Percentiles rank a stretch among this genome's conserved stretches.
Conservation (phyloP, 1,284 basidiomycete genomes). For the Pseudozyma pruni region DNA sequence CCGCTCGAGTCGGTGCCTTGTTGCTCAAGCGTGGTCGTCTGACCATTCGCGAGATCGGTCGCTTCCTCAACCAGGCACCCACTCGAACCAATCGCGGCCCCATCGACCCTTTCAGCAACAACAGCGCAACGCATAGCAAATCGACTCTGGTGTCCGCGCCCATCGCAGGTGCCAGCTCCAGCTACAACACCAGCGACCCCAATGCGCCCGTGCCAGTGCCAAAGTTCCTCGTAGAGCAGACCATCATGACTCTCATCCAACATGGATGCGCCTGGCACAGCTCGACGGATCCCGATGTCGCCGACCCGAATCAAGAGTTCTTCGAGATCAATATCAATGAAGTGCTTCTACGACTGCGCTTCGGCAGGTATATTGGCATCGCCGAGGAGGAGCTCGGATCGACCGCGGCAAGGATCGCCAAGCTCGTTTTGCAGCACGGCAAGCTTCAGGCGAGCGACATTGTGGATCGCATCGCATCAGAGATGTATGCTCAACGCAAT, state of each 20-base stretch:
- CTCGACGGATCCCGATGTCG: slow-evolving; percentile 39
- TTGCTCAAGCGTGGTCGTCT: slow-evolving; percentile 87
- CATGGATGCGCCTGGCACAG: slow-evolving; percentile 76
- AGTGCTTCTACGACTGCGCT: slow-evolving; percentile 65
- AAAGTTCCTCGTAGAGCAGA: slow-evolving; percentile 76
- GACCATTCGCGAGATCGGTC: slow-evolving; percentile 72
- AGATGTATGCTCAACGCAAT: slow-evolving; percentile 18
- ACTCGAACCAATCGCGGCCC: slow-evolving; percentile 38
- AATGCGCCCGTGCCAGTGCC: slow-evolving; percentile 74
- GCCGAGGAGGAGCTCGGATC: slow-evolving; percentile 76
- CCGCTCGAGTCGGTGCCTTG: slow-evolving; percentile 78
- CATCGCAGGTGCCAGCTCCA: slow-evolving; percentile 39
- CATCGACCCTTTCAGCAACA: slow-evolving; percentile 33
- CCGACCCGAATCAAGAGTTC: slow-evolving; percentile 58
- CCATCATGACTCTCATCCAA: slow-evolving; percentile 85
- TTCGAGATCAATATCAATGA: slow-evolving; percentile 69
- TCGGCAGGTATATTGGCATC: slow-evolving; percentile 78
- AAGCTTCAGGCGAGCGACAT: slow-evolving; percentile 83
- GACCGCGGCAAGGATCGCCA: slow-evolving; percentile 71
- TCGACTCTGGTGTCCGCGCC: slow-evolving; percentile 33
- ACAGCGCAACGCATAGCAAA: slow-evolving; percentile 14
- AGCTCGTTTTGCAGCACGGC: slow-evolving; percentile 79
- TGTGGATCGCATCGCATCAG: slow-evolving; percentile 71
- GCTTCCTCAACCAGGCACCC: slow-evolving; percentile 53
- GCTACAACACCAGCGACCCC: slow-evolving; percentile 68